phyloP scores from a whole-genome alignment of 2,329 filamentous ascomycete species.

The Dactylellina cionopaga region DNA sequence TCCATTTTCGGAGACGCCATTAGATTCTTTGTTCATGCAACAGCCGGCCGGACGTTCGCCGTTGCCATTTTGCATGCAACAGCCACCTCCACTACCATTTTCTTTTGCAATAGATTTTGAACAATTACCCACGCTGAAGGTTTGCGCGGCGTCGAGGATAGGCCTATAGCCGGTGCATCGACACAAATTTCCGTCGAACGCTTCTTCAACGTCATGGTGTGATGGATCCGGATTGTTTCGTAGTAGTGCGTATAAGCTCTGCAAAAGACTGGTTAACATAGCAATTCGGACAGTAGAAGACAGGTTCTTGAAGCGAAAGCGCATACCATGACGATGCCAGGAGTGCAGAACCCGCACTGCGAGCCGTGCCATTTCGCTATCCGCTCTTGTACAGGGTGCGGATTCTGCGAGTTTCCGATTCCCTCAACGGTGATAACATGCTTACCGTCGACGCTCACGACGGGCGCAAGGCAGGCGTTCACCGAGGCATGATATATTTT shows the following conservation, averaged over 20 bases:
- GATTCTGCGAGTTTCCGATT: conserved; percentile 85
- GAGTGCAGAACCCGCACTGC: conserved; percentile 95
- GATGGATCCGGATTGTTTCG: conserved; percentile 82
- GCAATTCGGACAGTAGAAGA: neutral
- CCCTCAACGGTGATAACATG: conserved; percentile 98
- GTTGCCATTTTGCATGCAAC: conserved; percentile 74
- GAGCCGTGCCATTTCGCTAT: conserved; percentile 91
- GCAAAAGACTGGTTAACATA: neutral
- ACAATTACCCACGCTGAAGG: conserved; percentile 75
- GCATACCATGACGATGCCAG: conserved; percentile 87
- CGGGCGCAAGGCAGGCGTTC: conserved; percentile 91
- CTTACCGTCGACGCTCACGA: conserved; percentile 94
- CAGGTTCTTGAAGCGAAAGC: neutral
- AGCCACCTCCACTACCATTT: conserved; percentile 69
- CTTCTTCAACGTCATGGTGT: conserved; percentile 88
- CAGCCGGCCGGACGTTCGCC: conserved; percentile 68
- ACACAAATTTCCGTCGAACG: conserved; percentile 95
- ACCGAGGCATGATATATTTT: conserved; percentile 95
- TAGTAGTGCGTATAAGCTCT: conserved; percentile 90
- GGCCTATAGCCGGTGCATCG: conserved; percentile 94
- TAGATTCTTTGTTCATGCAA: conserved; percentile 71
- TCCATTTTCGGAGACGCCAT: conserved; percentile 60
- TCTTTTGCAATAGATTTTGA: conserved; percentile 68
- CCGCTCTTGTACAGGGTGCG: conserved; percentile 89
- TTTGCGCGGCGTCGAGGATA: conserved; percentile 92